Evolutionary conservation across 1,139 yeast genomes (phyloP), one percentile per base, ranked within the genome.

Genomic region (Suhomyces anneliseae): DNA sequence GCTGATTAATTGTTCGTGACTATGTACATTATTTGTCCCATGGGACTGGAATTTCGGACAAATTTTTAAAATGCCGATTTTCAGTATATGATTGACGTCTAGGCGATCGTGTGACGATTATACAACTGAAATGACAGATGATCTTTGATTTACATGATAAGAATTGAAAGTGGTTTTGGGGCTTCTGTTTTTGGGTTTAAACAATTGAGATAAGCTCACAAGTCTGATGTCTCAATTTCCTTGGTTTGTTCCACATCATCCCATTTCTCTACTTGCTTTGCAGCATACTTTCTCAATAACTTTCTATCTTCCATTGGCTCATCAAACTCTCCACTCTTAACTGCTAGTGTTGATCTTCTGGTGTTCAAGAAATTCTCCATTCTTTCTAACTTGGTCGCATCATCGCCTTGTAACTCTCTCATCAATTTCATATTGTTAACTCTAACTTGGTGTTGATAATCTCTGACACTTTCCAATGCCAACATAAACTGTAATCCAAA

Each of bases 291-390:
- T 2, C 65, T 60, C 50, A 74, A 56, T 27, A 72, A 52, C 29
- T 64, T 60, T 36, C 55, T 51, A 24, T 72, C 67, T 42, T 65
- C 64, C 11, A 48, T 48, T 7, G 47, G 48, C 5, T 56, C 56
- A 6, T 51, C 51, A 9, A 37, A 34, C n/a, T 58, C 56, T n/a
- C 52, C 56, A 14, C 59, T 65, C n/a, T 56, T 48, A 27, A 58
- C 58, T 26, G 57, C 53, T 42, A 66, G 52, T 0, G 62, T 59
- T 15, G 72, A 61, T 27, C 87, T 65, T 58, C 93, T 69, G 53
- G 81, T 81, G 71, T 85, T 74, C 49, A 86, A 64, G 55, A 87
- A 83, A 49, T 86, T 66, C 52, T 80, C 73, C 34, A 86, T 62
- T 43, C 90, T 59, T 14, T 79, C 76, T 50, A 76, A 60, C 52